These are phyloP conservation scores for Fraxinus baroniana DNA, from an alignment of 305 asterid species.

Conservation along the genomic window DNA sequence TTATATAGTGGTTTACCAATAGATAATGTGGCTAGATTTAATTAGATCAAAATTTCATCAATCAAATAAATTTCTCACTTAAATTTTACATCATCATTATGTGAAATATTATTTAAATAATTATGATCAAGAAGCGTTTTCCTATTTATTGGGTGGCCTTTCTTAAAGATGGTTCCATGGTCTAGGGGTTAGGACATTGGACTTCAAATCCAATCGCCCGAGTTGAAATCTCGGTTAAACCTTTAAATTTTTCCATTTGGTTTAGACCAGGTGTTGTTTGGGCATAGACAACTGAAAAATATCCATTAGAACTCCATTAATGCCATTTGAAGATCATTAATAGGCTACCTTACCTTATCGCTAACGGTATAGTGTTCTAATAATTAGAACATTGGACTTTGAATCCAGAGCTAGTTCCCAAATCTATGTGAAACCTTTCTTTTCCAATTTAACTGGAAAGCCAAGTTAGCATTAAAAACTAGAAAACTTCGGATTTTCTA, in stretches of 20 bases:
- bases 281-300: not conserved
- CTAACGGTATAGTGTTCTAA: not conserved
- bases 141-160: not conserved
- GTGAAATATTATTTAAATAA: not conserved
- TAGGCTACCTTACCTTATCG: not conserved
- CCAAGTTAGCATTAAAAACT: not conserved
- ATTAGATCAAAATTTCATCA: not conserved
- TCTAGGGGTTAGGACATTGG: conserved; percentile 30
- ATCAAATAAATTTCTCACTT: not conserved
- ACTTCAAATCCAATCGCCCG: not conserved
- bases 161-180: not conserved
- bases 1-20: not conserved
- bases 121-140: not conserved
- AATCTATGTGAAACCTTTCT: not conserved
- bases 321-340: not conserved
- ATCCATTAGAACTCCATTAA: not conserved
- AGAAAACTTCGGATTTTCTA: not conserved
- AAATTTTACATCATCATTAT: not conserved
- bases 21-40: not conserved
- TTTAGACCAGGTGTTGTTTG: not conserved
- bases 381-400: not conserved
- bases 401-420: not conserved
- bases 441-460: not conserved
- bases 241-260: not conserved
- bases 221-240: not conserved